Evolutionary conservation across 2,329 filamentous ascomycete species (phyloP).

Genomic region (Phialemonium atrogriseum): DNA sequence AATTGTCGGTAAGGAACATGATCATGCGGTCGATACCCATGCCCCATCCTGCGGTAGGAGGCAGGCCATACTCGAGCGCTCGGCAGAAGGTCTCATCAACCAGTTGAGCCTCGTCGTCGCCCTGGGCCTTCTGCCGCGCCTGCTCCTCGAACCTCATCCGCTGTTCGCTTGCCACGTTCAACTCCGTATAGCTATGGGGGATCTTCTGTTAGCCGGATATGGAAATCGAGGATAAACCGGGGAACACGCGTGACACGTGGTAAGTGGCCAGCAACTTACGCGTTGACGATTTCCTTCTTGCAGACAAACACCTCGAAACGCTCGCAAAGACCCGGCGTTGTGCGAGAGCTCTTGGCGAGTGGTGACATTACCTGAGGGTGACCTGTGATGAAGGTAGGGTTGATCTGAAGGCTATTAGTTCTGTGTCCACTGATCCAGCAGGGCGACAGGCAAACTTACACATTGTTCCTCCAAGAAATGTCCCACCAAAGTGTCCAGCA

Average conservation of each 20-base stretch:
- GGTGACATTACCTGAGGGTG: constrained; percentile 85
- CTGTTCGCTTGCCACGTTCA: constrained; percentile 96
- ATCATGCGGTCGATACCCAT: constrained; percentile 77
- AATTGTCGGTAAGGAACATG: constrained; percentile 72
- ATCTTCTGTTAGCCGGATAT: not conserved
- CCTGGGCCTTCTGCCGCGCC: constrained; percentile 88
- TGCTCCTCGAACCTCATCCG: constrained; percentile 89
- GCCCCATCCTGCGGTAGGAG: constrained; percentile 92
- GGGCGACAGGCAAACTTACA: too few relatives aligned
- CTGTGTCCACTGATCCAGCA: too few relatives aligned
- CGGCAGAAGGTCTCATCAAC: constrained; percentile 95
- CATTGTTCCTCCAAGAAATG: constrained; percentile 94
- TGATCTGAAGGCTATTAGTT: too few relatives aligned
- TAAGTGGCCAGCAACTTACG: too few relatives aligned
- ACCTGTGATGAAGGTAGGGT: constrained; percentile 84
- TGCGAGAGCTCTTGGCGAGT: constrained; percentile 88
- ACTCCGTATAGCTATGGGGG: constrained; percentile 95
- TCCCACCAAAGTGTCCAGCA: constrained; percentile 90
- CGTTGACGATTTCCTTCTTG: constrained; percentile 96
- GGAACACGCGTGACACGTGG: too few relatives aligned
- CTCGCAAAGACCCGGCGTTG: constrained; percentile 78
- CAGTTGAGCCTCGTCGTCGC: constrained; percentile 93
- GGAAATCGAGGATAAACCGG: not conserved
- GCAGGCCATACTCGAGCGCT: constrained; percentile 65
- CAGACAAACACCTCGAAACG: constrained; percentile 96